phyloP scores from a whole-genome alignment of 306 rosid genomes.

The Quercus gilva region DNA sequence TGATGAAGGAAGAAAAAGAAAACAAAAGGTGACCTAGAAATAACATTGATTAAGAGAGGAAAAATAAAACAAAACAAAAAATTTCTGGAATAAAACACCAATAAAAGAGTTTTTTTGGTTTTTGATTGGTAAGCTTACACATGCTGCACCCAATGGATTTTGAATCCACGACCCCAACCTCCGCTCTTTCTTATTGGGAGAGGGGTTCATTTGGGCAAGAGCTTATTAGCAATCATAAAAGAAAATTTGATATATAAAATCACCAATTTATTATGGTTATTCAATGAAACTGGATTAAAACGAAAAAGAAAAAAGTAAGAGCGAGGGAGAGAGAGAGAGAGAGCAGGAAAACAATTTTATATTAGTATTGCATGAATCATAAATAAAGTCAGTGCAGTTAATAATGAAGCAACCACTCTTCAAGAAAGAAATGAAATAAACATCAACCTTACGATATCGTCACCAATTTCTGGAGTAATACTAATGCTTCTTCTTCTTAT shows the following conservation, averaged over 20 bases:
- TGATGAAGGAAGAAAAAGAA: too few species aligned
- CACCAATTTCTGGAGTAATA: slow-evolving; percentile 97
- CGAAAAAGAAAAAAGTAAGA: background rate
- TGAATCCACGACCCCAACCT: too few species aligned
- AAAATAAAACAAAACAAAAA: background rate
- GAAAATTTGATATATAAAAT: background rate
- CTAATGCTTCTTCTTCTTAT: slow-evolving; percentile 97
- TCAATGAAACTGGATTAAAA: background rate
- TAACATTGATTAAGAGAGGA: background rate
- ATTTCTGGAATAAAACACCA: background rate
- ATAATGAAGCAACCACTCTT: slow-evolving; percentile 10
- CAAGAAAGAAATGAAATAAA: slow-evolving; percentile 26
- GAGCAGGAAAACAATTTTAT: background rate
- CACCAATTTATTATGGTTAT: background rate
- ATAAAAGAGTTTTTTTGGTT: too few species aligned
- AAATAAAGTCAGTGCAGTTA: slow-evolving; percentile 12
- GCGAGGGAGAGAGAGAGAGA: background rate
- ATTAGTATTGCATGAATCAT: background rate
- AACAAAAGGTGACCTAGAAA: background rate
- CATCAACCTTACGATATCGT: slow-evolving; percentile 94
- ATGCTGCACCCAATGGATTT: too few species aligned
- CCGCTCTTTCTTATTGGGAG: too few species aligned
- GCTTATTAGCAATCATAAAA: background rate
- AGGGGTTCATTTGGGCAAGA: too few species aligned
- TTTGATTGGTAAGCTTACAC: too few species aligned